phyloP scores from a whole-genome alignment of 306 rosid species.

The Cucurbita argyrosperma region DNA sequence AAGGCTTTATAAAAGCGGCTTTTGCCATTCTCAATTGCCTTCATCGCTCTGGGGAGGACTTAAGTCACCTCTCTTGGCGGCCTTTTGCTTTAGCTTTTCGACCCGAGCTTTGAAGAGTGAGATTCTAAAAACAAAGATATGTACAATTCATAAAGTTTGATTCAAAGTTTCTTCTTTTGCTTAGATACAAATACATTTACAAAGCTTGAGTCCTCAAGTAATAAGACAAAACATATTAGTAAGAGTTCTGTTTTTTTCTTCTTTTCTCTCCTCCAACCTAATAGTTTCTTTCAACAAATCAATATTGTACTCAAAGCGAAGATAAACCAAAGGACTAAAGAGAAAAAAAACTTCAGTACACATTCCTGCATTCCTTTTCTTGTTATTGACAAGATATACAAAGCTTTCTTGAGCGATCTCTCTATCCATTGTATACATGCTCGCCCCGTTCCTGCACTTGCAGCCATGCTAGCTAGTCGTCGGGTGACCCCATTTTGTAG shows the following conservation, averaged over 20 bases:
- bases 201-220: constrained; percentile 2
- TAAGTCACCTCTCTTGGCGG: no score
- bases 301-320: not conserved
- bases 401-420: constrained; percentile 9
- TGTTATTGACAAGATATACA: constrained; percentile 16
- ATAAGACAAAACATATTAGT: not conserved
- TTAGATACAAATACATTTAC: constrained; percentile 6
- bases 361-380: constrained; percentile 15
- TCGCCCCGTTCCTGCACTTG: constrained; percentile 10
- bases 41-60: no score
- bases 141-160: not conserved
- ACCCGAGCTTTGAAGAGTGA: not conserved
- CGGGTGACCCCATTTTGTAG: constrained; percentile 11
- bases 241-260: not conserved
- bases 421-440: constrained; percentile 13
- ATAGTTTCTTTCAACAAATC: constrained; percentile 1
- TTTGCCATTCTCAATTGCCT: no score
- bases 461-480: constrained; percentile 13
- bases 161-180: constrained; percentile 1
- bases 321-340: constrained; percentile 1
- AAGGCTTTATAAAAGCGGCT: no score
- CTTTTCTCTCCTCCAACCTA: not conserved
- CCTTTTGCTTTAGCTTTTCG: no score
- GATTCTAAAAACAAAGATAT: not conserved
- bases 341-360: not conserved